Conservation (phyloP, 1,284 basidiomycete species). For the Rhodotorula sp. region DNA sequence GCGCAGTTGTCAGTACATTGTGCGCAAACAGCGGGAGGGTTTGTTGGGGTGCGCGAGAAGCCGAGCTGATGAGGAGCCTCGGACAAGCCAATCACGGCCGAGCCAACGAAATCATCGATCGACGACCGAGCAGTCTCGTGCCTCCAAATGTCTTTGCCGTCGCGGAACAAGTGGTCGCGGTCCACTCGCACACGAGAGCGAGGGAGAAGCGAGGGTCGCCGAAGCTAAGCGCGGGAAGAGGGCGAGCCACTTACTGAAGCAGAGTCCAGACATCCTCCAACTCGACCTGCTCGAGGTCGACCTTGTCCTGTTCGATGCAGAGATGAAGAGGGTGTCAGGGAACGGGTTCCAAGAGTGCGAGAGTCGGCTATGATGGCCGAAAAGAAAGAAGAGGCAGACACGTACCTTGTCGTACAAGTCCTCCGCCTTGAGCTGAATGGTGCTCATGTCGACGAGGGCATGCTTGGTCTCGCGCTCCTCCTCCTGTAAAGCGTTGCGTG, state of each 20-base stretch:
- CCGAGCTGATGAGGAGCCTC: not conserved
- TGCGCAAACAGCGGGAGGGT: not conserved
- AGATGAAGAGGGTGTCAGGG: conserved; percentile 67
- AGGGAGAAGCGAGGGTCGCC: not conserved
- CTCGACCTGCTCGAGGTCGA: conserved; percentile 94
- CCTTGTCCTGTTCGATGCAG: conserved; percentile 68
- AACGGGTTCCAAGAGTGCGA: not conserved
- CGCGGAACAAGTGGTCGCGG: not conserved
- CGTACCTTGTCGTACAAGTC: conserved; percentile 59
- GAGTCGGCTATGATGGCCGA: not conserved
- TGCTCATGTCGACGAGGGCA: conserved; percentile 51
- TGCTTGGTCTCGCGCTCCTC: conserved; percentile 43
- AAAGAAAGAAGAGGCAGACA: not conserved
- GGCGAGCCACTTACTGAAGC: conserved; percentile 66
- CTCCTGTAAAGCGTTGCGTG: conserved; percentile 11
- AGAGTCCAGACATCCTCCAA: conserved; percentile 96
- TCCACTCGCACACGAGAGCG: not conserved
- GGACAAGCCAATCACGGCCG: not conserved
- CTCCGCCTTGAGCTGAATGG: conserved; percentile 83
- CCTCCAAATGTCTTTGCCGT: not conserved
- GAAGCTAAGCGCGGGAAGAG: not conserved
- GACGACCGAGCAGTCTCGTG: not conserved
- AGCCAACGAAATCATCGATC: not conserved
- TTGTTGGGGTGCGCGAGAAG: not conserved
- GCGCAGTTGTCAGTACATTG: not conserved